Percentiles rank a stretch among this genome's conserved stretches.
Conservation (phyloP, 257 asterid species). For the Eucommia ulmoides region DNA sequence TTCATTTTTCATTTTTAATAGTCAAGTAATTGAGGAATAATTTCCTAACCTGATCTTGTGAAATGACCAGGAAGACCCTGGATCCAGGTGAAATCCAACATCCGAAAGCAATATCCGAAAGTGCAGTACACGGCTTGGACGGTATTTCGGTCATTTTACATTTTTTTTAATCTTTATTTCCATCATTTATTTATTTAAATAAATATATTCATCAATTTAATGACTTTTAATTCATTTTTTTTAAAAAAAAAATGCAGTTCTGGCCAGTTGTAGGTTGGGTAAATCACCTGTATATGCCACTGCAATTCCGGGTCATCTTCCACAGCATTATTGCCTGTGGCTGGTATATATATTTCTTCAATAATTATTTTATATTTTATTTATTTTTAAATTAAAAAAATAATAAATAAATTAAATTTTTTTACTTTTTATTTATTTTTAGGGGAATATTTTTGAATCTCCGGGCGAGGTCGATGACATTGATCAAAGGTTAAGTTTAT, state of each 20-base stretch:
- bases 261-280: constrained; percentile 99
- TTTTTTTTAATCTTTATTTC: not conserved
- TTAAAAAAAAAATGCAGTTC: constrained; percentile 37
- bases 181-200: not conserved
- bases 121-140: constrained; percentile 80
- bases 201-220: not conserved
- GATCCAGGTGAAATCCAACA: constrained; percentile 68
- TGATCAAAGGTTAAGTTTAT: constrained; percentile 29
- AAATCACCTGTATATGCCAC: constrained; percentile 76
- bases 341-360: constrained; percentile 39
- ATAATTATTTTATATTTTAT: not conserved
- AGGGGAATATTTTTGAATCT: constrained; percentile 85
- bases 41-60: constrained; percentile 6
- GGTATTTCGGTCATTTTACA: constrained; percentile 22
- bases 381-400: not conserved
- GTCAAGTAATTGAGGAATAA: not conserved
- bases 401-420: not conserved
- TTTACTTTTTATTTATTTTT: constrained; percentile 2
- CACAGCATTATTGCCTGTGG: constrained; percentile 69
- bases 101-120: constrained; percentile 78
- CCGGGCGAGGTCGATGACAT: constrained; percentile 50
- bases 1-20: too few relatives aligned
- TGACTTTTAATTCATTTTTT: not conserved
- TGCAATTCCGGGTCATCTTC: constrained; percentile 81
- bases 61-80: constrained; percentile 63